Percentiles rank a stretch among this genome's conserved stretches.
phyloP scores from a whole-genome alignment of 805 yeast species.

The Metschnikowia bowlesiae region DNA sequence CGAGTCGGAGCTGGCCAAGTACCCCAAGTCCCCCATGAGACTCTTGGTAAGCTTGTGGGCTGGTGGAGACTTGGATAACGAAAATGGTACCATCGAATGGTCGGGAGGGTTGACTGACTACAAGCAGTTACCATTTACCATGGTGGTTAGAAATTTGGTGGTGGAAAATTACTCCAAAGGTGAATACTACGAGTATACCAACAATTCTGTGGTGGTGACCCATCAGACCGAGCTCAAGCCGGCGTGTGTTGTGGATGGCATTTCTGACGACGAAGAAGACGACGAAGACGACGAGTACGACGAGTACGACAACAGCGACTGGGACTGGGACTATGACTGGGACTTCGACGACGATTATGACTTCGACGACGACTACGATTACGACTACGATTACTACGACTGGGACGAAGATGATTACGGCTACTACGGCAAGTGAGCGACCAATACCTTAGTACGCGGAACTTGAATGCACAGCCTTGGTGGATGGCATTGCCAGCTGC shows the following conservation, averaged over 20 bases:
- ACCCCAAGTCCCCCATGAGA: slow-evolving; percentile 35
- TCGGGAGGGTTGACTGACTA: slow-evolving; percentile 38
- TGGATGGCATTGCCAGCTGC: background rate
- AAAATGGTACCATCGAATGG: slow-evolving; percentile 37
- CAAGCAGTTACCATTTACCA: slow-evolving; percentile 26
- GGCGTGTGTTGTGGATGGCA: too few relatives aligned
- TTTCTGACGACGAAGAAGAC: background rate
- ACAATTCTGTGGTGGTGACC: slow-evolving; percentile 2
- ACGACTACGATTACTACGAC: too few relatives aligned
- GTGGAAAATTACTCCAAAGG: slow-evolving; percentile 30
- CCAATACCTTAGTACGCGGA: too few relatives aligned
- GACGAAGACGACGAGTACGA: too few relatives aligned
- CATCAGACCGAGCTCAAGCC: background rate
- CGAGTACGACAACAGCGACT: too few relatives aligned
- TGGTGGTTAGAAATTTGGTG: slow-evolving; percentile 23
- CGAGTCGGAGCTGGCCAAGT: slow-evolving; percentile 16
- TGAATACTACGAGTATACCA: slow-evolving; percentile 26
- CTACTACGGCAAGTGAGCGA: too few relatives aligned
- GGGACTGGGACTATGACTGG: too few relatives aligned
- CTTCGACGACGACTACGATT: too few relatives aligned
- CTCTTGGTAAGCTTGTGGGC: slow-evolving; percentile 38
- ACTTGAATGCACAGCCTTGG: background rate
- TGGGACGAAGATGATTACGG: too few relatives aligned
- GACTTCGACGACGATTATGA: too few relatives aligned
- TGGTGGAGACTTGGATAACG: slow-evolving; percentile 35